Conservation (phyloP, 140 eudicot genomes). For the Erigeron philadelphicus region DNA sequence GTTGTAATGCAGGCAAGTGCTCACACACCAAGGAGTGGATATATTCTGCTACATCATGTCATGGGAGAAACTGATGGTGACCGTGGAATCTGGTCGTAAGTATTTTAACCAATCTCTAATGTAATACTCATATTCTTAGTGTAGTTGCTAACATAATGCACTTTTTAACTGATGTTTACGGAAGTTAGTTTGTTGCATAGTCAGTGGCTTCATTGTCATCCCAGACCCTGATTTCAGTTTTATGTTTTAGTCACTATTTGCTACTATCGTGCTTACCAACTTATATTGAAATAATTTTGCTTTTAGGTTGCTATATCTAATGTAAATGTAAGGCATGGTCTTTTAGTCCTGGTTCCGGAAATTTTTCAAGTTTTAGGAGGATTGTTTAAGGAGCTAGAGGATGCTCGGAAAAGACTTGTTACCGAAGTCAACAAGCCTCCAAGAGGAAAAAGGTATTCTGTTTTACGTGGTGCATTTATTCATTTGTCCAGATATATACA, state of each 20-base stretch:
- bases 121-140: slow-evolving; percentile 6
- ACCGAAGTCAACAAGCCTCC: slow-evolving; percentile 91
- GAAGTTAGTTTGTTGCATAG: slow-evolving; percentile 2
- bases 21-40: slow-evolving; percentile 93
- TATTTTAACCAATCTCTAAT: slow-evolving; percentile 27
- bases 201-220: not conserved
- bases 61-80: slow-evolving; percentile 99
- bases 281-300: slow-evolving; percentile 8
- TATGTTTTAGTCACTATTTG: not conserved
- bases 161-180: not conserved
- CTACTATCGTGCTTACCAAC: not conserved
- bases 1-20: slow-evolving; percentile 61
- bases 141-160: not conserved
- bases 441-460: slow-evolving; percentile 75
- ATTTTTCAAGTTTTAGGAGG: slow-evolving; percentile 79
- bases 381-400: slow-evolving; percentile 70
- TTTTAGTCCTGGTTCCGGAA: slow-evolving; percentile 90
- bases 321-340: slow-evolving; percentile 71
- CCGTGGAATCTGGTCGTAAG: slow-evolving; percentile 99
- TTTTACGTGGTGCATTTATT: not conserved
- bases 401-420: slow-evolving; percentile 78
- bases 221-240: slow-evolving; percentile 11
- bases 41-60: slow-evolving; percentile 91
- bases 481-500: not conserved
- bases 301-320: slow-evolving; percentile 64